Evolutionary conservation across 1,284 basidiomycete genomes (phyloP).

Genomic region (Pseudozyma thailandica): DNA sequence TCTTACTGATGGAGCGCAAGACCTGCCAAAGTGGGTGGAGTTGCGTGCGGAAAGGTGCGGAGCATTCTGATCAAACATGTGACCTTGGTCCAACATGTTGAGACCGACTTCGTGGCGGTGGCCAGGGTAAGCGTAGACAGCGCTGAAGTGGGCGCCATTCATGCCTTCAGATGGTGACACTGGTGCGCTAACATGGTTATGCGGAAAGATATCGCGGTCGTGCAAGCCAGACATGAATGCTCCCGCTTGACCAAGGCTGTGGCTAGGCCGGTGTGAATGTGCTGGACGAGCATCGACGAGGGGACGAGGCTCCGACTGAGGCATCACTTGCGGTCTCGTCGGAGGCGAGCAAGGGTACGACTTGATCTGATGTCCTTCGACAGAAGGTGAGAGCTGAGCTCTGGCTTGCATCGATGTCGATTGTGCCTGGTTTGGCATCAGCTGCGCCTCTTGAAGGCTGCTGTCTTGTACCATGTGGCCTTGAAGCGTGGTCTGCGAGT

Average conservation of each 20-base stretch:
- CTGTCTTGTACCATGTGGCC: background rate
- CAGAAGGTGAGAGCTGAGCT: conserved; percentile 8
- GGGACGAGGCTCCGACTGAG: conserved; percentile 10
- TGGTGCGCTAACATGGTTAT: conserved; percentile 36
- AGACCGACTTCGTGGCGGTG: conserved; percentile 18
- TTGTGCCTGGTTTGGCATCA: conserved; percentile 4
- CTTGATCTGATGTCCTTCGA: conserved; percentile 15
- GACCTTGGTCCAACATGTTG: conserved; percentile 13
- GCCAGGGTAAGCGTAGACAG: conserved; percentile 10
- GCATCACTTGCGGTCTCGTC: conserved; percentile 9
- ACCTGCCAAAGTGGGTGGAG: conserved; percentile 9
- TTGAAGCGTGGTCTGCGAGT: conserved; percentile 10
- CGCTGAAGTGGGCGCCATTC: conserved; percentile 5
- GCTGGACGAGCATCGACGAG: conserved; percentile 15
- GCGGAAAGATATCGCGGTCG: conserved; percentile 10
- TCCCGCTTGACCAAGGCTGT: conserved; percentile 44
- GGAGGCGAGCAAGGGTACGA: conserved; percentile 39
- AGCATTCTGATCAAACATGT: conserved; percentile 14
- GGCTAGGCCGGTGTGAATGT: conserved; percentile 35
- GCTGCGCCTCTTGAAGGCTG: background rate
- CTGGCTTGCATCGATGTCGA: conserved; percentile 7
- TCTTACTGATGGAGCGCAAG: conserved; percentile 25
- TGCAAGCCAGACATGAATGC: conserved; percentile 26
- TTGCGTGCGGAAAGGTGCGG: background rate
- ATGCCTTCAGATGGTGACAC: conserved; percentile 38